A percentile compares a stretch with the other conserved stretches of the same genome.
Conservation (phyloP, 2,329 filamentous ascomycete genomes). For the Zarea fungicola region DNA sequence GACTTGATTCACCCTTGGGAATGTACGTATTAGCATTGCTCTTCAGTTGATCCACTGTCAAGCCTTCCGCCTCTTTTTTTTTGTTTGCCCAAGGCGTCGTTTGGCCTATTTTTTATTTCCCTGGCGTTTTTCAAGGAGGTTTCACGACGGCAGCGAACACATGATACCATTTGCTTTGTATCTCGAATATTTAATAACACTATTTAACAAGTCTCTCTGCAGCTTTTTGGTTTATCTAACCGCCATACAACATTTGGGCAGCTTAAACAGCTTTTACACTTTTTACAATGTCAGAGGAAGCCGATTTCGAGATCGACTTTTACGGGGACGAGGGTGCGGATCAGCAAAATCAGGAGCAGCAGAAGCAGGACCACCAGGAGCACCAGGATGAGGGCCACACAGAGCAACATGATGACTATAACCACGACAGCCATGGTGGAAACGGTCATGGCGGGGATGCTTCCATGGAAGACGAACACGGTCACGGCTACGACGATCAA, state of each 20-base stretch:
- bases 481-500: slow-evolving; percentile 33
- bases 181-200: slow-evolving; percentile 14
- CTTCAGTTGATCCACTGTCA: slow-evolving; percentile 32
- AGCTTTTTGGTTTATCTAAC: slow-evolving; percentile 10
- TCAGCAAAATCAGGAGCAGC: slow-evolving; percentile 28
- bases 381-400: slow-evolving; percentile 15
- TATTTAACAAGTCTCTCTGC: slow-evolving; percentile 11
- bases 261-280: too few relatives aligned
- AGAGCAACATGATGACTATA: slow-evolving; percentile 25
- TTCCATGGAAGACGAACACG: slow-evolving; percentile 32
- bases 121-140: neutral
- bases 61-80: slow-evolving; percentile 24
- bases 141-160: neutral
- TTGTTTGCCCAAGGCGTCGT: neutral
- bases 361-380: slow-evolving; percentile 21
- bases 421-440: slow-evolving; percentile 30
- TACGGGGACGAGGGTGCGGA: slow-evolving; percentile 56
- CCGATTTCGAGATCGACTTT: slow-evolving; percentile 69
- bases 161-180: slow-evolving; percentile 7
- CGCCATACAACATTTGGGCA: too few relatives aligned
- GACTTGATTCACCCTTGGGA: slow-evolving; percentile 26
- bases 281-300: slow-evolving; percentile 59
- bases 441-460: slow-evolving; percentile 31
- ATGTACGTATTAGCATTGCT: slow-evolving; percentile 52
- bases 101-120: too few relatives aligned